phyloP scores from a whole-genome alignment of 2,329 filamentous ascomycete genomes.

The Immersiporthe knoxdaviesiana region DNA sequence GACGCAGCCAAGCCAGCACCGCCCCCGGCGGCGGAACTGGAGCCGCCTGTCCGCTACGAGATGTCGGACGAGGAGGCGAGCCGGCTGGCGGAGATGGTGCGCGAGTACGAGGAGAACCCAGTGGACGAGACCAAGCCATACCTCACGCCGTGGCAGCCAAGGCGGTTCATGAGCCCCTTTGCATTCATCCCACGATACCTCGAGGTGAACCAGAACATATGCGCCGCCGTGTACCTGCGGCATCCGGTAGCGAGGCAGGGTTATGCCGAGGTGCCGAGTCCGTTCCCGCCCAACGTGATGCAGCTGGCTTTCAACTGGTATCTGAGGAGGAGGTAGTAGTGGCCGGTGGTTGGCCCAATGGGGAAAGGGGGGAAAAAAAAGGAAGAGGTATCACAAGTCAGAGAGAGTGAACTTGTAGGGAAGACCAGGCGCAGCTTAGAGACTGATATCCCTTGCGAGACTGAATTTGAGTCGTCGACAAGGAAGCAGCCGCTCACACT shows the following conservation, averaged over 20 bases:
- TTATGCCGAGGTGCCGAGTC: conserved; percentile 80
- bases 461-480: not conserved
- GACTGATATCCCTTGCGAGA: not conserved
- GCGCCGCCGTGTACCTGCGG: conserved; percentile 89
- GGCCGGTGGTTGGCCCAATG: not conserved
- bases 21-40: not conserved
- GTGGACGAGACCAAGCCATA: conserved; percentile 81
- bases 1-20: conserved; percentile 11
- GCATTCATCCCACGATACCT: conserved; percentile 94
- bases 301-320: conserved; percentile 96
- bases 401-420: not conserved
- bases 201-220: conserved; percentile 97
- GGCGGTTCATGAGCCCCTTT: conserved; percentile 87
- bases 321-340: conserved; percentile 75
- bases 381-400: not conserved
- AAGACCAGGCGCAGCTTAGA: not conserved
- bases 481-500: not conserved
- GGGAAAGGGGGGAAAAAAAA: not conserved
- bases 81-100: conserved; percentile 60
- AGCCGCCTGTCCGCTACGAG: conserved; percentile 17
- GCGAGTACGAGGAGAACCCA: conserved; percentile 73
- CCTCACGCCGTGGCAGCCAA: conserved; percentile 84
- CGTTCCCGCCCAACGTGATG: conserved; percentile 70
- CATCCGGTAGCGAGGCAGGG: conserved; percentile 90
- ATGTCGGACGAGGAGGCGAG: conserved; percentile 55